A percentile compares a stretch with the other conserved stretches of the same genome.
phyloP scores from a whole-genome alignment of 805 yeast genomes.

The Sugiyamaella mastotermitis region DNA sequence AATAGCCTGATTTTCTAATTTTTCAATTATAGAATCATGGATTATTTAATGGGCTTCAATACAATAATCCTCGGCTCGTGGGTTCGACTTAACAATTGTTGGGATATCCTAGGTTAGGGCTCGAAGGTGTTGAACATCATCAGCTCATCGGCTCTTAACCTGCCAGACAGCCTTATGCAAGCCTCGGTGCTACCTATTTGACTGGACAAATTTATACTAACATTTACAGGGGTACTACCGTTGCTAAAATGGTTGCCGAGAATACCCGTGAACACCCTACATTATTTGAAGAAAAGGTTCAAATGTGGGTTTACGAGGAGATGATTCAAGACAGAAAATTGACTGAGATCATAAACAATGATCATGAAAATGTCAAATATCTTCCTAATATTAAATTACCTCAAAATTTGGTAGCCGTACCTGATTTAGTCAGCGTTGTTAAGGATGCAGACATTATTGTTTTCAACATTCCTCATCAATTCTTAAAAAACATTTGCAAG shows the following conservation, averaged over 20 bases:
- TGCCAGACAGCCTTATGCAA: too few relatives aligned
- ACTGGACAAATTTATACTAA: too few relatives aligned
- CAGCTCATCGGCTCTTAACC: too few relatives aligned
- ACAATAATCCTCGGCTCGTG: too few relatives aligned
- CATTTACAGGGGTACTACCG: conserved; percentile 75
- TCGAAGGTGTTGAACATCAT: too few relatives aligned
- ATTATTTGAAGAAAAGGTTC: conserved; percentile 65
- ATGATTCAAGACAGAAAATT: conserved; percentile 63
- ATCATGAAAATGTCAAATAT: conserved; percentile 92
- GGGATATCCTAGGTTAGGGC: too few relatives aligned
- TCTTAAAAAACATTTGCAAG: conserved; percentile 67
- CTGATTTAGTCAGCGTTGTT: conserved; percentile 72
- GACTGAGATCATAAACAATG: conserved; percentile 83
- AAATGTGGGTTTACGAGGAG: conserved; percentile 98
- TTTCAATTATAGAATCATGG: too few relatives aligned
- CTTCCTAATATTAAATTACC: conserved; percentile 87
- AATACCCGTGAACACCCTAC: conserved; percentile 67
- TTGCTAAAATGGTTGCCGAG: conserved; percentile 92
- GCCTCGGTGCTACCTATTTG: too few relatives aligned
- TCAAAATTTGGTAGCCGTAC: conserved; percentile 78
- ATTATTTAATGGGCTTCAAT: too few relatives aligned
- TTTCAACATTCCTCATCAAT: conserved; percentile 97
- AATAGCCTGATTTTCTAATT: too few relatives aligned
- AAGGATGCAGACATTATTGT: conserved; percentile 78
- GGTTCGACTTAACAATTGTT: too few relatives aligned